Conservation (phyloP, 2,329 filamentous ascomycete species). For the Xylaria sp. region DNA sequence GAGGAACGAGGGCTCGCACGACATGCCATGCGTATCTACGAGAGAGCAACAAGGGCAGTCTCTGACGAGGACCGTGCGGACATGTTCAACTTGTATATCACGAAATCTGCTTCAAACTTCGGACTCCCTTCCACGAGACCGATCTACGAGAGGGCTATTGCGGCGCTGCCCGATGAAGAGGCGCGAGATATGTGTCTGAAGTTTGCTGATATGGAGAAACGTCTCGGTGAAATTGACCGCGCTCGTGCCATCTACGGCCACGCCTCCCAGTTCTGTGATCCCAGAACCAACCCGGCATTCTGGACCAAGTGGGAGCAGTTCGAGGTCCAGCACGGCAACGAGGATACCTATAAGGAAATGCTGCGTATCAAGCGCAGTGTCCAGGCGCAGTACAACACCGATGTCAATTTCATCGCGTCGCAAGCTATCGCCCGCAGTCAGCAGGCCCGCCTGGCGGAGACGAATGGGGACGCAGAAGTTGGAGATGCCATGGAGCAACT, state of each 20-base stretch:
- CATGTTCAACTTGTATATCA: conserved; percentile 99
- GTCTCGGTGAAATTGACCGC: conserved; percentile 92
- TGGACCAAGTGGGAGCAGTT: conserved; percentile 98
- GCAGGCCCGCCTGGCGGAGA: conserved; percentile 58
- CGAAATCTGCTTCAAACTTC: conserved; percentile 97
- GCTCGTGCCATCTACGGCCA: conserved; percentile 96
- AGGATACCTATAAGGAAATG: conserved; percentile 99
- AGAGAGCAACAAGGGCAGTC: conserved; percentile 93
- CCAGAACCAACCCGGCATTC: conserved; percentile 86
- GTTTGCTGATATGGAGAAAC: conserved; percentile 95
- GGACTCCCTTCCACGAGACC: conserved; percentile 92
- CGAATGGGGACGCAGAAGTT: conserved; percentile 60
- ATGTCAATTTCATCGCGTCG: conserved; percentile 97
- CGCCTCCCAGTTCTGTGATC: conserved; percentile 96
- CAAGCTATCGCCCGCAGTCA: conserved; percentile 89
- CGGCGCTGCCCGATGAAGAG: conserved; percentile 90
- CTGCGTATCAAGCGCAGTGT: conserved; percentile 96
- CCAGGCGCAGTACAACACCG: conserved; percentile 97
- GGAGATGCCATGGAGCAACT: conserved; percentile 89
- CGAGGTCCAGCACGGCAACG: conserved; percentile 97
- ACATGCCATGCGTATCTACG: conserved; percentile 99
- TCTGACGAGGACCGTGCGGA: conserved; percentile 93
- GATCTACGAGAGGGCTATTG: conserved; percentile 96
- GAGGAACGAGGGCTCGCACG: conserved; percentile 94
- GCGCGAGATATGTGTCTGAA: conserved; percentile 99